Base-by-base conservation (phyloP, 2,329 filamentous ascomycete species). In the Knufia petricola region DNA sequence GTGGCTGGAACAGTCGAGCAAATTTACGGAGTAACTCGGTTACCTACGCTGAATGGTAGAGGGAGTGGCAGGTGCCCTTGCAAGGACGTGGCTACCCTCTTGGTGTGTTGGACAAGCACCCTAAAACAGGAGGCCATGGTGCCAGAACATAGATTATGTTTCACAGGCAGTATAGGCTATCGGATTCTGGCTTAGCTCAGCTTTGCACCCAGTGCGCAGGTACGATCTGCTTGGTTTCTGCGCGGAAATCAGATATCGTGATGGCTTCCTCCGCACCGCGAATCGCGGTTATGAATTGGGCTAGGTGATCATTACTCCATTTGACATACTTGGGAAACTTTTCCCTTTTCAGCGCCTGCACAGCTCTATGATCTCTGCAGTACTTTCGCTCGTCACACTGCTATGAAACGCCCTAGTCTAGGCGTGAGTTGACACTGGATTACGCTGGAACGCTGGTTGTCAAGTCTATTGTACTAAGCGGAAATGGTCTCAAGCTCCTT, bases 1-100 rank as follows among this genome's bases (percentile, higher is more conserved):
- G 6, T 76, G 72, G 72, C 49, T 77, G 54, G 63, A 63, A 59
- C 63, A 66, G 59, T 50, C 48, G 8, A 50, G 51, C 26, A 34
- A 45, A 20, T 45, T 45, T 23, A 23, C 19, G 21, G 21, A n/a
- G 32, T n/a, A n/a, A 36, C 6, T 6, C 7, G 28, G 28, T 8
- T 28, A 6, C 26, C 26, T 28, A 36, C n/a, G 32, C 32, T 36
- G 32, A 36, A 36, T 36, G 32, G 32, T 36, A 4, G 32, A 36
- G 15, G 32, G 15, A n/a, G 15, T 6, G 4, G 15, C 32, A 36
- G 32, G 32, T 36, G 15, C 32, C 6, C 15, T 8, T 36, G 9
- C 6, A 36, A 17, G 13, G 32, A 36, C 32, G 10, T n/a, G 32
- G 32, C 13, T 17, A 36, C 32, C 10, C 15, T 36, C n/a, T 36